Percentiles rank a stretch among this genome's conserved stretches.
These are phyloP conservation scores for Dioscorea zingiberensis DNA, from an alignment of 106 monocot species.

Conservation along the genomic window DNA sequence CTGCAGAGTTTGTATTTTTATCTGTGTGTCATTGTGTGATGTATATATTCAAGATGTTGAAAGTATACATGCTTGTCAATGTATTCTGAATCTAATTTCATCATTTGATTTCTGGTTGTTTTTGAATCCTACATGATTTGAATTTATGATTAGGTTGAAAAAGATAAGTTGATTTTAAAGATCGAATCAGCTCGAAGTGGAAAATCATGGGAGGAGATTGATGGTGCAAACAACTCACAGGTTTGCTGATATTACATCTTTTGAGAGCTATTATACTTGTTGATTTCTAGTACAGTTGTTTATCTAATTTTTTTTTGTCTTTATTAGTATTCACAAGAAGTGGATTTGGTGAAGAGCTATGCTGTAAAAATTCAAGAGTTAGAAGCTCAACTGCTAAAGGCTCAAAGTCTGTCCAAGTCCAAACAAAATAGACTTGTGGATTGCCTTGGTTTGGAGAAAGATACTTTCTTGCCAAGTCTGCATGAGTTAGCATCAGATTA, in stretches of 20 bases:
- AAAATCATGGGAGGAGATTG: slow-evolving; percentile 62
- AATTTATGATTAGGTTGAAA: slow-evolving; percentile 54
- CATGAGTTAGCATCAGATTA: slow-evolving; percentile 25
- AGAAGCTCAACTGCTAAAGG: slow-evolving; percentile 55
- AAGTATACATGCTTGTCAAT: too few species aligned
- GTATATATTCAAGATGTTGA: too few species aligned
- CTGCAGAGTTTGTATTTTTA: too few species aligned
- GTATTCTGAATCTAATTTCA: too few species aligned
- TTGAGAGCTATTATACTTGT: neutral
- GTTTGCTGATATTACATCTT: slow-evolving; percentile 18
- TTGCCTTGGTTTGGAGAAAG: slow-evolving; percentile 48
- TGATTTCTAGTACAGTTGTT: neutral
- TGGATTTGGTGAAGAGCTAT: slow-evolving; percentile 62
- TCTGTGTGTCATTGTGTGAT: too few species aligned
- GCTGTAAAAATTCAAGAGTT: slow-evolving; percentile 75
- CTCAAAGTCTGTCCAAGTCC: slow-evolving; percentile 26
- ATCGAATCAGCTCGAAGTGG: slow-evolving; percentile 57
- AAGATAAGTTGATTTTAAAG: slow-evolving; percentile 71
- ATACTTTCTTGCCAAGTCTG: slow-evolving; percentile 20
- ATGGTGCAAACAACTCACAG: slow-evolving; percentile 29
- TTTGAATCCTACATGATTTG: too few species aligned
- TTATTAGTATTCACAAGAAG: slow-evolving; percentile 25
- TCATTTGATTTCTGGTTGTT: too few species aligned
- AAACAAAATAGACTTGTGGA: slow-evolving; percentile 26
- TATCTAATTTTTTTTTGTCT: neutral